Percentiles rank a stretch among this genome's conserved stretches.
These are phyloP conservation scores for Phytopythium aichiense DNA, from an alignment of 352 stramenopile species.

Conservation along the genomic window DNA sequence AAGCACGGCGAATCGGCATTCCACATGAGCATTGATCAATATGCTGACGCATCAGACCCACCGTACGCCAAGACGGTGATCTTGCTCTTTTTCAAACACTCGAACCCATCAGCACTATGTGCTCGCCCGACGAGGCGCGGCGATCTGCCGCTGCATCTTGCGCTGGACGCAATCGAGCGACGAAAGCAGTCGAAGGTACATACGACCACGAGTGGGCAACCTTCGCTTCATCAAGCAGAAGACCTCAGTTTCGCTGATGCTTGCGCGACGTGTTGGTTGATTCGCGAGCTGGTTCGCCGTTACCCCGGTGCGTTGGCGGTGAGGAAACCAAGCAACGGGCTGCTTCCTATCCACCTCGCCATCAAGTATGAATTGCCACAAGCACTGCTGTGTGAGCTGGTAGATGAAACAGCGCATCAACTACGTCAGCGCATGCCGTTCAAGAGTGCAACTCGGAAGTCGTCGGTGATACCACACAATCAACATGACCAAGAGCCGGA, in stretches of 20 bases:
- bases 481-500: conserved; percentile 1
- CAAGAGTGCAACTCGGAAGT: too few species aligned
- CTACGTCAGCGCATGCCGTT: too few species aligned
- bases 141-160: conserved; percentile 48
- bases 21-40: conserved; percentile 37
- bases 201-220: too few species aligned
- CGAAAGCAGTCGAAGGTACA: conserved; percentile 11
- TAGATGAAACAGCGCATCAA: background rate
- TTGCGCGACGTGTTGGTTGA: conserved; percentile 15
- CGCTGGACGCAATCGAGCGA: conserved; percentile 35
- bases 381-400: background rate
- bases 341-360: conserved; percentile 38
- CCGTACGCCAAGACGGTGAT: conserved; percentile 32
- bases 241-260: background rate
- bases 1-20: conserved; percentile 33
- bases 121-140: conserved; percentile 28
- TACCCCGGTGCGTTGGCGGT: conserved; percentile 18
- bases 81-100: conserved; percentile 35
- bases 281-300: conserved; percentile 13
- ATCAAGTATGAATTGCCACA: conserved; percentile 38
- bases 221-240: too few species aligned
- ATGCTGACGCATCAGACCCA: conserved; percentile 7
- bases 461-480: background rate
- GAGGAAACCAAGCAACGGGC: conserved; percentile 17
- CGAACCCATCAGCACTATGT: conserved; percentile 22